Evolutionary conservation across 2,329 filamentous ascomycete genomes (phyloP).

Genomic region (Ophiostoma sp.): DNA sequence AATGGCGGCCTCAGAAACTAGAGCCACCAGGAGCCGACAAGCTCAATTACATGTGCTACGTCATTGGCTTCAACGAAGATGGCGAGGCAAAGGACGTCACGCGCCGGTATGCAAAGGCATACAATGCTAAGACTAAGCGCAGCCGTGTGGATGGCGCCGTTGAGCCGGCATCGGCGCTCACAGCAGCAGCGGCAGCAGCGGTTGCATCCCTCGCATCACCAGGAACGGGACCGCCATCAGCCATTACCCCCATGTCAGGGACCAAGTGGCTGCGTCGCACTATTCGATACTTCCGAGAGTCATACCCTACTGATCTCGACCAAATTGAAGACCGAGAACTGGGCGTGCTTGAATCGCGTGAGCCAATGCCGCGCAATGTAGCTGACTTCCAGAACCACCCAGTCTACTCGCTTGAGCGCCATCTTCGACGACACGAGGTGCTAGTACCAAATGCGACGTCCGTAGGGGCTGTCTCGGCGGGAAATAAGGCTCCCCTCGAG

Average conservation of each 20-base stretch:
- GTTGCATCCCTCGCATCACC: neutral
- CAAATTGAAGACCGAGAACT: slow-evolving; percentile 79
- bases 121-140: slow-evolving; percentile 82
- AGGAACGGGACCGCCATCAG: neutral
- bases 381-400: slow-evolving; percentile 86
- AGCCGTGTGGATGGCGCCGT: slow-evolving; percentile 61
- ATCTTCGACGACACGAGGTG: slow-evolving; percentile 78
- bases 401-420: slow-evolving; percentile 75
- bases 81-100: slow-evolving; percentile 79
- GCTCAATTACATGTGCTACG: slow-evolving; percentile 75
- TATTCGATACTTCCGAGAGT: slow-evolving; percentile 43
- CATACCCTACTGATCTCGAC: slow-evolving; percentile 58
- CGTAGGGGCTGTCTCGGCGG: slow-evolving; percentile 71
- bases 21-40: slow-evolving; percentile 78
- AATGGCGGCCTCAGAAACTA: slow-evolving; percentile 68
- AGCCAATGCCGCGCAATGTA: slow-evolving; percentile 81
- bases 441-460: slow-evolving; percentile 63
- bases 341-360: slow-evolving; percentile 61
- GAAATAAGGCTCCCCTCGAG: slow-evolving; percentile 56
- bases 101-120: slow-evolving; percentile 77
- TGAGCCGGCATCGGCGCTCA: slow-evolving; percentile 22
- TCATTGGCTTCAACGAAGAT: slow-evolving; percentile 77
- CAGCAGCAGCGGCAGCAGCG: neutral
- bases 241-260: slow-evolving; percentile 4
- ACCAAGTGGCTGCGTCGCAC: slow-evolving; percentile 49